Evolutionary conservation across 2,329 filamentous ascomycete genomes (phyloP).

Genomic region (Zalaria sp.): DNA sequence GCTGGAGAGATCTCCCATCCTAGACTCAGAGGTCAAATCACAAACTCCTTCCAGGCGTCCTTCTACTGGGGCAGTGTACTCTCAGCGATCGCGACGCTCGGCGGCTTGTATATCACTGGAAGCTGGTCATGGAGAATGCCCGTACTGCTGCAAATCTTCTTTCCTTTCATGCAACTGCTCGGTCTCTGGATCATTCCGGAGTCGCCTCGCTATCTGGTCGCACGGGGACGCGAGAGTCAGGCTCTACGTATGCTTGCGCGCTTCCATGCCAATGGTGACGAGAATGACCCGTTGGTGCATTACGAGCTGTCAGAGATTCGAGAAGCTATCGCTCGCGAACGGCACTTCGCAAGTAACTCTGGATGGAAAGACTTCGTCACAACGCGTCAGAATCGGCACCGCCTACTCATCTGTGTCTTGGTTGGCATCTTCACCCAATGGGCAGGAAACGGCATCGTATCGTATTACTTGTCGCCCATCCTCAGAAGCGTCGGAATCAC

Average conservation of each 20-base stretch:
- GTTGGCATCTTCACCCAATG: conserved; percentile 25
- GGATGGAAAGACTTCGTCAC: conserved; percentile 8
- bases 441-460: conserved; percentile 24
- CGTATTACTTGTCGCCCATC: conserved; percentile 3
- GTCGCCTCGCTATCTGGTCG: conserved; percentile 13
- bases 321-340: conserved; percentile 40
- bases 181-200: conserved; percentile 11
- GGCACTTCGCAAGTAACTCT: conserved; percentile 33
- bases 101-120: conserved; percentile 8
- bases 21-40: conserved; percentile 21
- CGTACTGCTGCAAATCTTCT: conserved; percentile 11
- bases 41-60: conserved; percentile 16
- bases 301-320: conserved; percentile 49
- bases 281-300: conserved; percentile 36
- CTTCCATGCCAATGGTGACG: conserved; percentile 31
- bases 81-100: conserved; percentile 11
- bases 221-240: conserved; percentile 11
- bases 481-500: conserved; percentile 24
- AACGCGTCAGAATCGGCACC: conserved; percentile 19
- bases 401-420: conserved; percentile 24
- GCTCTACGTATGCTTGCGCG: conserved; percentile 20
- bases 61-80: conserved; percentile 13
- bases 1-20: conserved; percentile 32
- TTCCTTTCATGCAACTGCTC: conserved; percentile 10
- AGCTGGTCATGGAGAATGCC: conserved; percentile 15